A percentile compares a stretch with the other conserved stretches of the same genome.
Conservation (phyloP, 768 basidiomycete species). For the Tremella fuciformis region DNA sequence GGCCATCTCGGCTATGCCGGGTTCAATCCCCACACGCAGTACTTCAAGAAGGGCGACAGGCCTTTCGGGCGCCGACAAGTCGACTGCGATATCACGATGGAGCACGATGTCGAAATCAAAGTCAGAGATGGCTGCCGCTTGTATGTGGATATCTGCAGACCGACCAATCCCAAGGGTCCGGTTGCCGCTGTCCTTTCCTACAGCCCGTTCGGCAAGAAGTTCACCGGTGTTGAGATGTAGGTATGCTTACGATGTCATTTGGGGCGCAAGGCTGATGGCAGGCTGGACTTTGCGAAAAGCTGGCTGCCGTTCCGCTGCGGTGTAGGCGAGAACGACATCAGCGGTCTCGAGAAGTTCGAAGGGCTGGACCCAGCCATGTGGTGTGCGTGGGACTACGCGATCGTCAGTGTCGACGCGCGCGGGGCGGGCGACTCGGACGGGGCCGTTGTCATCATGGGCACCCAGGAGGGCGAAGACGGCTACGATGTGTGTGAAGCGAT, state of each 20-base stretch:
- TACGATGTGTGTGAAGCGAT: slow-evolving; percentile 5
- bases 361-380: background rate
- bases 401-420: slow-evolving; percentile 7
- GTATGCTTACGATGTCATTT: too few relatives aligned
- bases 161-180: too few relatives aligned
- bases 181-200: too few relatives aligned
- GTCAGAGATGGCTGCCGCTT: too few relatives aligned
- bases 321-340: background rate
- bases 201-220: too few relatives aligned
- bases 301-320: too few relatives aligned
- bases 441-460: slow-evolving; percentile 10
- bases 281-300: too few relatives aligned
- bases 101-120: too few relatives aligned
- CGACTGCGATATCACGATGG: slow-evolving; percentile 5
- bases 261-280: too few relatives aligned
- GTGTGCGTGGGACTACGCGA: background rate
- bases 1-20: background rate
- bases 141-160: too few relatives aligned
- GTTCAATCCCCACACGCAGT: background rate
- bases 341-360: slow-evolving; percentile 1
- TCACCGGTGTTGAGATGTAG: too few relatives aligned
- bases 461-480: slow-evolving; percentile 5
- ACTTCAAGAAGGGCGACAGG: slow-evolving; percentile 9
- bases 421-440: slow-evolving; percentile 13
- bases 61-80: slow-evolving; percentile 6